Percentiles rank a stretch among this genome's conserved stretches.
Evolutionary conservation across 2,329 filamentous ascomycete species (phyloP).

Genomic region (Pestalotiopsis sp.): DNA sequence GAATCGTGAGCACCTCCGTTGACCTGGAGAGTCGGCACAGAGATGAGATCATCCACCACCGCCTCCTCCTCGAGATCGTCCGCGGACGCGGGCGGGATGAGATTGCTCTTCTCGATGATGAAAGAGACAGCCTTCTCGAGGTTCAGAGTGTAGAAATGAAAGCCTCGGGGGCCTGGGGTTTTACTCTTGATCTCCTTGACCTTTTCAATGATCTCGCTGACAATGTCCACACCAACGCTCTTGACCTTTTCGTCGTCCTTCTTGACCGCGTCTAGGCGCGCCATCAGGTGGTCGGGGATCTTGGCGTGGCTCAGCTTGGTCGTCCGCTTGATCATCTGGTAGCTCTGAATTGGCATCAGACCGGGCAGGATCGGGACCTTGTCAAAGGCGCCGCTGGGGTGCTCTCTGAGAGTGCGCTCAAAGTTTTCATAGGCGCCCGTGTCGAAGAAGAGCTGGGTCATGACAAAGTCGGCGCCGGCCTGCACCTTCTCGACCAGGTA

Average conservation of each 20-base stretch:
- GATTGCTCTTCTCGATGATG: constrained; percentile 81
- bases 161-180: constrained; percentile 69
- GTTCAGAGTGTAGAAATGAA: constrained; percentile 98
- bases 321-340: constrained; percentile 91
- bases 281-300: constrained; percentile 72
- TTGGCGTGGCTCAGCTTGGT: constrained; percentile 92
- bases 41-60: constrained; percentile 47
- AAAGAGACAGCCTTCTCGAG: constrained; percentile 95
- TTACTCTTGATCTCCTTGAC: constrained; percentile 68
- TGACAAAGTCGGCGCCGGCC: constrained; percentile 95
- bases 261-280: constrained; percentile 72
- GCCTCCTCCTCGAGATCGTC: constrained; percentile 54
- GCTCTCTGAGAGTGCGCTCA: constrained; percentile 74
- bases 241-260: constrained; percentile 84
- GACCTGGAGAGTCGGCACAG: constrained; percentile 50
- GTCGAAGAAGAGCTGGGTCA: constrained; percentile 98
- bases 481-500: constrained; percentile 88
- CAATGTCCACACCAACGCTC: constrained; percentile 76
- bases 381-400: constrained; percentile 85
- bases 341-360: constrained; percentile 96
- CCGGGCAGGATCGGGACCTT: constrained; percentile 90
- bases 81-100: constrained; percentile 68
- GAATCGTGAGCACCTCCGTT: constrained; percentile 47
- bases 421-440: constrained; percentile 80
- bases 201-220: constrained; percentile 81